A percentile compares a stretch with the other conserved stretches of the same genome.
Evolutionary conservation across 192 early-diverging fungal species (phyloP).

Genomic region (Coemansia sp.): DNA sequence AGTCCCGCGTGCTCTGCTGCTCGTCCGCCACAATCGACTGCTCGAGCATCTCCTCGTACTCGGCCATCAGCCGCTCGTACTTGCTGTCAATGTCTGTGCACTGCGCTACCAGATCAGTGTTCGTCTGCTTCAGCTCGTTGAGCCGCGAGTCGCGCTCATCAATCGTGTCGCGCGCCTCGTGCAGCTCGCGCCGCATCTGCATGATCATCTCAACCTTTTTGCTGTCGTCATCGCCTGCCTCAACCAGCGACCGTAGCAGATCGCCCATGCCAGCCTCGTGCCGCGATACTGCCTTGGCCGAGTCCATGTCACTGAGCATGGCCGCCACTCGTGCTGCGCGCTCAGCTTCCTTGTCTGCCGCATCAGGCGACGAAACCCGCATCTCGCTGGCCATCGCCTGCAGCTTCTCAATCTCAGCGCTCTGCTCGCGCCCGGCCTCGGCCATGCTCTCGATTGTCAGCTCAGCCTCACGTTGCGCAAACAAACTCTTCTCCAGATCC

Average conservation of each 20-base stretch:
- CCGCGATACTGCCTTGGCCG: conserved; percentile 51
- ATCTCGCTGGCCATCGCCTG: conserved; percentile 67
- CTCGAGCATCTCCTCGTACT: conserved; percentile 58
- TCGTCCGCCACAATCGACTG: conserved; percentile 55
- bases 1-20: conserved; percentile 46
- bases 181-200: conserved; percentile 45
- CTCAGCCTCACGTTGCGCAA: conserved; percentile 83
- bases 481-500: conserved; percentile 83
- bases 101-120: conserved; percentile 17
- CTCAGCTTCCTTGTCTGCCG: conserved; percentile 59
- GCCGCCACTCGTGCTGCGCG: conserved; percentile 52
- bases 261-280: conserved; percentile 54
- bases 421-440: conserved; percentile 80
- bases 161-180: conserved; percentile 32
- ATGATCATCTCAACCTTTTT: conserved; percentile 48
- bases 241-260: conserved; percentile 51
- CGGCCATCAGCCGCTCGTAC: conserved; percentile 47
- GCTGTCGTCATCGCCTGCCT: conserved; percentile 50
- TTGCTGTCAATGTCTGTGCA: conserved; percentile 37
- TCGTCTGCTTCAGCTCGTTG: conserved; percentile 23
- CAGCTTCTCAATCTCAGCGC: conserved; percentile 69
- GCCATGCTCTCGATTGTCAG: conserved; percentile 89
- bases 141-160: conserved; percentile 20
- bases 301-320: conserved; percentile 49
- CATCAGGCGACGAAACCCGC: conserved; percentile 23